Conservation (phyloP, 179 eudicot genomes). For the Patellifolia procumbens region DNA sequence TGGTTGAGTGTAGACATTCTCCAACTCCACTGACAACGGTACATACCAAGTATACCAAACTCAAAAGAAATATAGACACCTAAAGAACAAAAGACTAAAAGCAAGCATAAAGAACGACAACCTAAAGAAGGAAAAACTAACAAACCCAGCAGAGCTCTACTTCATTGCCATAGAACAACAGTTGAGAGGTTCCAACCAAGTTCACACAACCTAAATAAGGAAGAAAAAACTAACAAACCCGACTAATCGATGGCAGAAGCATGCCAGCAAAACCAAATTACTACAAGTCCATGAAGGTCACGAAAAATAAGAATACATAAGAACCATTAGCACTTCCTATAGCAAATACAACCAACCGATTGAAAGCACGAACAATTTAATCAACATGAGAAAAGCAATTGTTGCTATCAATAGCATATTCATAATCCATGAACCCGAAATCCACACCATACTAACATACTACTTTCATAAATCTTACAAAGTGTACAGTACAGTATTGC, state of each 20-base stretch:
- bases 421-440: slow-evolving; percentile 1
- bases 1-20: background rate
- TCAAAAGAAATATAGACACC: background rate
- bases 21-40: background rate
- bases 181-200: background rate
- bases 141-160: background rate
- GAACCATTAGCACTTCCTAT: no score
- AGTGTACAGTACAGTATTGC: no score
- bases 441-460: background rate
- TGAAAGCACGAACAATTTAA: no score
- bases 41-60: background rate
- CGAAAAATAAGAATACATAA: background rate
- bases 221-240: background rate
- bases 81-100: background rate
- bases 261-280: background rate
- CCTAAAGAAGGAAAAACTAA: no score
- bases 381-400: no score
- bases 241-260: background rate
- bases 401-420: no score
- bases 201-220: background rate
- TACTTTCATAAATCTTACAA: no score
- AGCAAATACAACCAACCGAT: background rate
- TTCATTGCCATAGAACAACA: background rate
- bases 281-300: no score
- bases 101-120: no score